phyloP scores from a whole-genome alignment of 2,329 filamentous ascomycete genomes.

The Colletotrichum sojae region DNA sequence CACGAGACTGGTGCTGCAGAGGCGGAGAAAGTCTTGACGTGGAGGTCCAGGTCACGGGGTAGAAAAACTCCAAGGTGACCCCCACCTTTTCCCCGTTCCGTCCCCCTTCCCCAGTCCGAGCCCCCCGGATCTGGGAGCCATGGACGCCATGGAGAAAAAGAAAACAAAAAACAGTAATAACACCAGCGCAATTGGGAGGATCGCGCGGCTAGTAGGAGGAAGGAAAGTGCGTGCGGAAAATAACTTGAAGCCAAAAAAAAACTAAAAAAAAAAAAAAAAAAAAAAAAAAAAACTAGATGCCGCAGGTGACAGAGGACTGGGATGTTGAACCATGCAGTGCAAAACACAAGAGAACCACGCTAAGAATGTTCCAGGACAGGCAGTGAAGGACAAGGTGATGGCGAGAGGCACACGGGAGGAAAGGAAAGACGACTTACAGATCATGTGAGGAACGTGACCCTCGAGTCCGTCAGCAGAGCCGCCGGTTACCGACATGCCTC shows the following conservation, averaged over 20 bases:
- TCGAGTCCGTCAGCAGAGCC: constrained; percentile 49
- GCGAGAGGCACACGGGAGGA: background rate
- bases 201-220: too few relatives aligned
- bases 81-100: constrained; percentile 34
- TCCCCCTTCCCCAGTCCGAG: constrained; percentile 32
- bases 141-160: constrained; percentile 18
- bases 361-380: constrained; percentile 1
- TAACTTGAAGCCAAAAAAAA: constrained; percentile 38
- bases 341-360: background rate
- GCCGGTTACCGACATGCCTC: constrained; percentile 33
- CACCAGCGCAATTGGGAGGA: too few relatives aligned
- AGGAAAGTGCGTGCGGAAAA: too few relatives aligned
- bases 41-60: constrained; percentile 37
- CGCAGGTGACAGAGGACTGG: background rate
- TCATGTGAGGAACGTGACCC: constrained; percentile 62
- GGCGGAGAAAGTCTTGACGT: constrained; percentile 33
- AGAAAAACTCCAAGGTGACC: constrained; percentile 22
- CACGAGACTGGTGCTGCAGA: constrained; percentile 8
- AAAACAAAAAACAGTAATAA: constrained; percentile 14
- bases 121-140: constrained; percentile 31
- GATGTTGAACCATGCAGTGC: background rate
- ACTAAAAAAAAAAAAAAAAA: constrained; percentile 36
- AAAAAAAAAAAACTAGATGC: constrained; percentile 13
- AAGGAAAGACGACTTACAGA: constrained; percentile 58
- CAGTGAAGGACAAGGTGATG: background rate